phyloP scores from a whole-genome alignment of 2,329 filamentous ascomycete species.

The Cytospora piceae region DNA sequence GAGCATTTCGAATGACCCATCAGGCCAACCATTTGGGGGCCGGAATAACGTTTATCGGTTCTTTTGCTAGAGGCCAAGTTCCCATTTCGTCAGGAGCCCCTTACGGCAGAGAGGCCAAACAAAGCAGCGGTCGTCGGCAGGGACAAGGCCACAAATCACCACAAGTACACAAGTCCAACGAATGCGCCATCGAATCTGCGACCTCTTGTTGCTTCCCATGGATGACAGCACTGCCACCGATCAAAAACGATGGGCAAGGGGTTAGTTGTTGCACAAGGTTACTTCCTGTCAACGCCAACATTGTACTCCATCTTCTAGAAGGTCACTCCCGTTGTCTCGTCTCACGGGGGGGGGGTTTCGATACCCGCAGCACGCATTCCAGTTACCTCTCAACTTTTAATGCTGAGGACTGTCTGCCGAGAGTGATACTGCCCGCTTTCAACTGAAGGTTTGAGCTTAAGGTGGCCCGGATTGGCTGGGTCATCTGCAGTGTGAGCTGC shows the following conservation, averaged over 20 bases:
- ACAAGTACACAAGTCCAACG: background rate
- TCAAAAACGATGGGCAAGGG: background rate
- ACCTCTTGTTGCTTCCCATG: background rate
- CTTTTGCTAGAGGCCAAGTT: background rate
- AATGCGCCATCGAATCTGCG: background rate
- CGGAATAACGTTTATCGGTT: background rate
- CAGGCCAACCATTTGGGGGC: constrained; percentile 5
- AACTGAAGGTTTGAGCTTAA: background rate
- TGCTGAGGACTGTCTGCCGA: background rate
- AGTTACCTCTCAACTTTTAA: background rate
- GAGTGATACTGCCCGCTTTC: background rate
- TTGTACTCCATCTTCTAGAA: background rate
- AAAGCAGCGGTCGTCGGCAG: background rate
- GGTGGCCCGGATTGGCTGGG: constrained; percentile 2
- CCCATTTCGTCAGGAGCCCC: background rate
- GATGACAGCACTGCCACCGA: constrained; percentile 19
- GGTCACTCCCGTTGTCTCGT: constrained; percentile 3
- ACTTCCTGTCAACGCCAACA: background rate
- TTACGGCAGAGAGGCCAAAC: background rate
- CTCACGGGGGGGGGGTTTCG: background rate
- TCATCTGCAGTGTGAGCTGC: constrained; percentile 1
- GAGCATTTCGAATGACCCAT: background rate
- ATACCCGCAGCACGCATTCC: background rate
- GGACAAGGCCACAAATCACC: constrained; percentile 7
- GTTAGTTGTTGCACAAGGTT: background rate